Evolutionary conservation across 345 rosid genomes (phyloP).

Genomic region (Euclidium syriacum): DNA sequence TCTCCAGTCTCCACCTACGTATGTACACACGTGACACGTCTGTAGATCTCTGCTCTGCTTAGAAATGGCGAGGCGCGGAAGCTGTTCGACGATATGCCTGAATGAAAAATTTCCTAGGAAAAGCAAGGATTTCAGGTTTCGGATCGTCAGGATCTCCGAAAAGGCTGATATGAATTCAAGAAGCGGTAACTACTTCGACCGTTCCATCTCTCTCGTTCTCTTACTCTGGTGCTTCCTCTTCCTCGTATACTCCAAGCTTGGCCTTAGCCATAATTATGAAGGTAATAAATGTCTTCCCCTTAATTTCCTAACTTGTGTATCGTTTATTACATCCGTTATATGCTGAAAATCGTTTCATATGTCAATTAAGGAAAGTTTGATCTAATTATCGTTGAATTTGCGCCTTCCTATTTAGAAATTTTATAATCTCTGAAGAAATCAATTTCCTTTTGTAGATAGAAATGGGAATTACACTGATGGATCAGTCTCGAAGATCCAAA

Average conservation of each 20-base stretch:
- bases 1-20: conserved; percentile 10
- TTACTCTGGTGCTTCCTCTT: conserved; percentile 64
- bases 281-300: conserved; percentile 36
- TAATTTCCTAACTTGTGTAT: background rate
- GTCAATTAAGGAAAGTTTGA: conserved; percentile 5
- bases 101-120: conserved; percentile 16
- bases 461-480: conserved; percentile 27
- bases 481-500: conserved; percentile 34
- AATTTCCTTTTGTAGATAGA: conserved; percentile 9
- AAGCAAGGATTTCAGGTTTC: conserved; percentile 12
- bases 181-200: conserved; percentile 32
- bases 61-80: conserved; percentile 18
- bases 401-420: conserved; percentile 8
- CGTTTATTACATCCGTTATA: background rate
- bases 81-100: conserved; percentile 31
- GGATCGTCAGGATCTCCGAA: background rate
- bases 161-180: conserved; percentile 7
- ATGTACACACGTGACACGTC: conserved; percentile 8
- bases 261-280: conserved; percentile 55
- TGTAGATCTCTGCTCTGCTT: background rate
- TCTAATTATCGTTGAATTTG: background rate
- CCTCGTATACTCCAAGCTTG: conserved; percentile 53
- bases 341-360: background rate
- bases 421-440: background rate
- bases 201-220: conserved; percentile 51